A percentile compares a stretch with the other conserved stretches of the same genome.
Conservation (phyloP, 352 stramenopile species). For the Phytophthora sojae region DNA sequence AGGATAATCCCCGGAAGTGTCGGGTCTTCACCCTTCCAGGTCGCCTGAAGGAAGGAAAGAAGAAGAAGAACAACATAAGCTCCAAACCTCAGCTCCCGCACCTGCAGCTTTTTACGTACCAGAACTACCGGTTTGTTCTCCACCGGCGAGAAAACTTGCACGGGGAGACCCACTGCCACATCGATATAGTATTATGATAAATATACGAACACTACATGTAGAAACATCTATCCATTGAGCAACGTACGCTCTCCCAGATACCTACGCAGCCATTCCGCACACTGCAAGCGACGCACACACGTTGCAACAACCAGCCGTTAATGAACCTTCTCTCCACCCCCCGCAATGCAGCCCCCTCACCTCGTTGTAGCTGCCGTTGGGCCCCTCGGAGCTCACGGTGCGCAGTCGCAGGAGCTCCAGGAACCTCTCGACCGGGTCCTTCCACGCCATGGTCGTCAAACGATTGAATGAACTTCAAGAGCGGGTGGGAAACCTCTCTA, state of each 20-base stretch:
- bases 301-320: not conserved
- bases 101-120: slow-evolving; percentile 35
- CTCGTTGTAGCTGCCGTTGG: slow-evolving; percentile 71
- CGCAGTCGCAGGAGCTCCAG: slow-evolving; percentile 82
- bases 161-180: slow-evolving; percentile 46
- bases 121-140: slow-evolving; percentile 92
- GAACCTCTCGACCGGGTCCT: slow-evolving; percentile 65
- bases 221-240: too few relatives aligned
- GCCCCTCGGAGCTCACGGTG: slow-evolving; percentile 81
- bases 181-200: too few relatives aligned
- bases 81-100: not conserved
- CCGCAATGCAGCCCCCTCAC: slow-evolving; percentile 22
- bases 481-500: slow-evolving; percentile 7
- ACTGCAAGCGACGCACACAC: slow-evolving; percentile 34
- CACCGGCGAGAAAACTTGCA: slow-evolving; percentile 65
- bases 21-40: slow-evolving; percentile 90
- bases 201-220: too few relatives aligned
- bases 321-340: not conserved
- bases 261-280: slow-evolving; percentile 69
- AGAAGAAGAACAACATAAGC: not conserved
- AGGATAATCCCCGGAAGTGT: slow-evolving; percentile 91
- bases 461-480: slow-evolving; percentile 5
- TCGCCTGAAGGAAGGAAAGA: slow-evolving; percentile 39
- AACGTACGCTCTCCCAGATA: slow-evolving; percentile 60
- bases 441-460: slow-evolving; percentile 20